Base-by-base conservation (phyloP, 306 rosid species). In the Glycine soja region DNA sequence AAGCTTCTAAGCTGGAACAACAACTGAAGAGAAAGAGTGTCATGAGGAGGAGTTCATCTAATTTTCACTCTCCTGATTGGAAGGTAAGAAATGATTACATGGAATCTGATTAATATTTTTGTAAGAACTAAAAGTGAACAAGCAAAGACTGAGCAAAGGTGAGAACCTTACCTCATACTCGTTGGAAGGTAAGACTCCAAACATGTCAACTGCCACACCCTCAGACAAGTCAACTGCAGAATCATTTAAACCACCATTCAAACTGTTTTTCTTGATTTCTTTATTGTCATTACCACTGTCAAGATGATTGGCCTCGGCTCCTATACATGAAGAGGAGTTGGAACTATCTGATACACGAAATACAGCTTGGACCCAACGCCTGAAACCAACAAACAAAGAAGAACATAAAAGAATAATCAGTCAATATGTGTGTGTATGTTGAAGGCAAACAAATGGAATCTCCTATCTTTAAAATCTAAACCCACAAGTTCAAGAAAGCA, bases 281-380 rank as follows among this genome's bases (percentile, higher is more conserved):
- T 63, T 62, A 62, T 74, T 71, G 56, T 59, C 48, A 70, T 72
- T 74, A 46, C 54, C 84, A 66, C 62, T 67, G 79, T 48, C 86
- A 83, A 50, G 82, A 79, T 42, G 13, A 50, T 76, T 82, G 80
- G 15, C 53, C 77, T 68, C 67, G 50, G 71, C 86, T 82, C 85
- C 90, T 14, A 68, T 32, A 74, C 72, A 42, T 24, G 30, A 24
- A 82, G 87, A 65, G 81, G 87, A 65, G 68, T 80, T 46, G 36
- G 81, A 76, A 80, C 76, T 69, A 65, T 86, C 92, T 79, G 93
- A 87, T 82, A 73, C 77, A 30, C 56, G 78, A 87, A 91, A 93
- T 65, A 90, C 94, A 30, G 98, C 99, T 89, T 93, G 99, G 65
- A 93, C 88, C 99, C 99, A 95, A 66, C 98, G 97, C 82, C 98